Evolutionary conservation across 1,284 basidiomycete species (phyloP), one percentile per base, ranked within the genome.

Genomic region (Leccinum subfulvum): DNA sequence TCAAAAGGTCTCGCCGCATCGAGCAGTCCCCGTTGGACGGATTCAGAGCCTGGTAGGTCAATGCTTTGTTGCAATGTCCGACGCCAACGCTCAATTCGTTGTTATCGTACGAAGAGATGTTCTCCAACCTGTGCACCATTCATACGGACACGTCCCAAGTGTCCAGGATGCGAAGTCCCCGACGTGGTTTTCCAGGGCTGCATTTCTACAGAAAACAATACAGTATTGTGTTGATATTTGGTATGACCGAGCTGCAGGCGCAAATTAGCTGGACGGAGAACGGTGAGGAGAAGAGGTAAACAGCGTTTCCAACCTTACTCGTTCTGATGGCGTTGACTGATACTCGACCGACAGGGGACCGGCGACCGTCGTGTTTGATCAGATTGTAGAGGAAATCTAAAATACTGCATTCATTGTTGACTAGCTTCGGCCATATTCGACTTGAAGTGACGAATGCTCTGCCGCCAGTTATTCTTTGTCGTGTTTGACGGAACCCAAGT

Each of bases 1-100:
- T 85, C 88, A 2, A 89, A 86, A 68, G 86, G 86, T 28, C 79
- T 86, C 52, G 88, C 84, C 3, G 82, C 89, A 21, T 59, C 68
- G 5, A 44, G 47, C 5, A 69, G 73, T 30, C 81, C 82, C 21
- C 68, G 67, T 14, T 85, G 84, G 84, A 76, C 71, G 1, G 81
- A 84, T 62, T 67, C 70, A 0, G 79, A 82, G 26, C 71, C 78
- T 26, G 77, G 84, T 80, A 66, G 6, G 69, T 59, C 16, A 41
- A 21, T 14, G 49, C 10, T 14, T 21, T 6, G 1, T 37, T 33
- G 9, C 0, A 7, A 28, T 28, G 7, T 4, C 54, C 7, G 10
- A 26, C 13, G 4, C 37, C 39, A n/a, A 11, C 28, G 18, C 47
- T 66, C 39, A 64, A 44, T 4, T 18, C 23, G n/a, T 51, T n/a